Evolutionary conservation across 148 eudicot genomes (phyloP).

Genomic region (Hydrangea macrophylla): DNA sequence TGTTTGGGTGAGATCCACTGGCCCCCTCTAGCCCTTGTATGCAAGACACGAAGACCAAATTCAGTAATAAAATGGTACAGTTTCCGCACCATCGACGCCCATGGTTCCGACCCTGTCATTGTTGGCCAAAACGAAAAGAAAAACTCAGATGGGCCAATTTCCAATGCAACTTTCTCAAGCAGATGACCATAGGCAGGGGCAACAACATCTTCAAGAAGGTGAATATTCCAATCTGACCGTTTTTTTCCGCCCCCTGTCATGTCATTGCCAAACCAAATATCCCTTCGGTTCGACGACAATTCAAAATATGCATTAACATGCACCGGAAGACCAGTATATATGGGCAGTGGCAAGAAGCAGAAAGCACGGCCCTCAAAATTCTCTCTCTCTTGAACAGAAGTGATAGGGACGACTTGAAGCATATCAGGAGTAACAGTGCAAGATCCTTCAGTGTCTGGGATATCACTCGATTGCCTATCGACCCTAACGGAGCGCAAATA

Average conservation of each 20-base stretch:
- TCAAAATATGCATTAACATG: slow-evolving; percentile 97
- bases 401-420: slow-evolving; percentile 28
- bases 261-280: slow-evolving; percentile 99
- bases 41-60: slow-evolving; percentile 68
- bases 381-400: slow-evolving; percentile 28
- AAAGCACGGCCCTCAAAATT: slow-evolving; percentile 95
- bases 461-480: slow-evolving; percentile 33
- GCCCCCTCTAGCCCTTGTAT: slow-evolving; percentile 91
- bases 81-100: slow-evolving; percentile 85
- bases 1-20: slow-evolving; percentile 94
- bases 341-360: slow-evolving; percentile 94
- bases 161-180: slow-evolving; percentile 79
- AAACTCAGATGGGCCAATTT: slow-evolving; percentile 72
- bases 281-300: slow-evolving; percentile 93
- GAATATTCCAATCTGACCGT: slow-evolving; percentile 93
- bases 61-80: slow-evolving; percentile 80
- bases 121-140: slow-evolving; percentile 91
- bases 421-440: slow-evolving; percentile 26
- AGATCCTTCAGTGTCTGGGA: slow-evolving; percentile 28
- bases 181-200: slow-evolving; percentile 94
- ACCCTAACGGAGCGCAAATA: slow-evolving; percentile 47
- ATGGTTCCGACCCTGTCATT: slow-evolving; percentile 64
- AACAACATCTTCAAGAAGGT: slow-evolving; percentile 88
- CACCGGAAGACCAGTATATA: slow-evolving; percentile 83
- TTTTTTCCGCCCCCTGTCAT: slow-evolving; percentile 99